A percentile compares a stretch with the other conserved stretches of the same genome.
These are phyloP conservation scores for Metarhizium sp. DNA, from an alignment of 2,329 filamentous ascomycete genomes.

Conservation along the genomic window DNA sequence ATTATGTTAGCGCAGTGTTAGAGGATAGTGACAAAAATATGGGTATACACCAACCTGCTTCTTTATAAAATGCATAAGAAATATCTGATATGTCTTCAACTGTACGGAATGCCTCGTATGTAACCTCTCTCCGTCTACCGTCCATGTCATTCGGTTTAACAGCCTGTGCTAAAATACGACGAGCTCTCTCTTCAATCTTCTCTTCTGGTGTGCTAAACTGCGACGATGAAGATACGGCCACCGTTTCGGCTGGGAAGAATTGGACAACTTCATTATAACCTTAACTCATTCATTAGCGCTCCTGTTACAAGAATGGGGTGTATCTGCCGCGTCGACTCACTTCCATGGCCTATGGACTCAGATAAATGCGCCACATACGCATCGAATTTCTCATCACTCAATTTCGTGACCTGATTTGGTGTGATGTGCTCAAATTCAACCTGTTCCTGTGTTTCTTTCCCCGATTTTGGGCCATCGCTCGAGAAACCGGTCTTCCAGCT, in stretches of 20 bases:
- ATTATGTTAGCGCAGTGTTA: neutral
- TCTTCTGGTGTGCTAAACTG: slow-evolving; percentile 15
- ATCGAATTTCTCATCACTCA: slow-evolving; percentile 53
- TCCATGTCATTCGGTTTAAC: neutral
- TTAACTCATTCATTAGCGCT: slow-evolving; percentile 5
- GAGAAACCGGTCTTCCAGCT: slow-evolving; percentile 51
- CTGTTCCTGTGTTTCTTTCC: slow-evolving; percentile 7
- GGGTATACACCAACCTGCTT: slow-evolving; percentile 18
- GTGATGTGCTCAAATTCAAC: slow-evolving; percentile 41
- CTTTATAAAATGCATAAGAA: slow-evolving; percentile 22
- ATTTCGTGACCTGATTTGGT: slow-evolving; percentile 52
- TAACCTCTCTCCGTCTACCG: neutral
- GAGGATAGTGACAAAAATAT: neutral
- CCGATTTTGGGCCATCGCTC: slow-evolving; percentile 11
- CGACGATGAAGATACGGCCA: slow-evolving; percentile 9
- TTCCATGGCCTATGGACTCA: slow-evolving; percentile 21
- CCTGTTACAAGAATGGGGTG: neutral
- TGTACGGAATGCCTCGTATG: slow-evolving; percentile 22
- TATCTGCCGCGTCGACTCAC: slow-evolving; percentile 13
- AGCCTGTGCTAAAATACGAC: slow-evolving; percentile 13
- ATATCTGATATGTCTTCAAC: slow-evolving; percentile 21
- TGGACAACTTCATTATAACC: slow-evolving; percentile 18
- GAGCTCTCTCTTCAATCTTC: slow-evolving; percentile 15
- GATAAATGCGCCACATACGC: slow-evolving; percentile 47
- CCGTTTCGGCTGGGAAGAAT: slow-evolving; percentile 25